Percentiles rank a stretch among this genome's conserved stretches.
Evolutionary conservation across 495 filamentous ascomycete genomes (phyloP).

Genomic region (Lophiostoma macrostomum): DNA sequence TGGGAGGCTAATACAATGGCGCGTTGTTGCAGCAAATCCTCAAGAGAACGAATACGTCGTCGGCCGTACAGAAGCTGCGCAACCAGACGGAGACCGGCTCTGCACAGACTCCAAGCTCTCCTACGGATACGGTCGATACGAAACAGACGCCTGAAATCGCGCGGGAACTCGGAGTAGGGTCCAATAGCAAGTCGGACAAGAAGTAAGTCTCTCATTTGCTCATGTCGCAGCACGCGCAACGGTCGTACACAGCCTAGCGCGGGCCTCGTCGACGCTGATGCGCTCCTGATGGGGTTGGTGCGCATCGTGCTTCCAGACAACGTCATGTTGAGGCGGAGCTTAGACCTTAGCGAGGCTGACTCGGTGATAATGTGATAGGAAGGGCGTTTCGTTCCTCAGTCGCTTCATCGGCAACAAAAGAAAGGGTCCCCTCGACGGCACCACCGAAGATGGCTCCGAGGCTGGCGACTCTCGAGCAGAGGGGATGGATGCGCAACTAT

Average conservation of each 20-base stretch:
- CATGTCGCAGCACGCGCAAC: not conserved
- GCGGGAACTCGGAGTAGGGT: conserved; percentile 5
- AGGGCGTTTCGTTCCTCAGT: conserved; percentile 87
- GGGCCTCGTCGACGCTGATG: not conserved
- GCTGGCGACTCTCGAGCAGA: conserved; percentile 65
- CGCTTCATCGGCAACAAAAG: conserved; percentile 80
- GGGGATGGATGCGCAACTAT: conserved; percentile 76
- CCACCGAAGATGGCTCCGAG: conserved; percentile 69
- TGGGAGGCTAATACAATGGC: conserved; percentile 49
- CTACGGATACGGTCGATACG: conserved; percentile 15
- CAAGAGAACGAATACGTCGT: conserved; percentile 74
- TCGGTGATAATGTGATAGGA: conserved; percentile 52
- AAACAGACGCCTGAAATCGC: conserved; percentile 16
- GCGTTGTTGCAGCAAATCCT: conserved; percentile 74
- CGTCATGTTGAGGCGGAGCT: conserved; percentile 6
- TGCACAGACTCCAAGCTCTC: conserved; percentile 16
- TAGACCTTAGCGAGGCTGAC: conserved; percentile 29
- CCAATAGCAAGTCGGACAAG: conserved; percentile 54
- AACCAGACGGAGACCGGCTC: conserved; percentile 32
- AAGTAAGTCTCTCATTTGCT: conserved; percentile 51
- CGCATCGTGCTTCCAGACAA: not conserved
- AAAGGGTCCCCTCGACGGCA: conserved; percentile 56
- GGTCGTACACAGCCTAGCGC: conserved; percentile 4
- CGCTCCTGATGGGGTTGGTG: not conserved
- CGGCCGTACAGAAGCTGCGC: conserved; percentile 64